Conservation (phyloP, 805 yeast genomes). For the Ogataea nitratoaversa region DNA sequence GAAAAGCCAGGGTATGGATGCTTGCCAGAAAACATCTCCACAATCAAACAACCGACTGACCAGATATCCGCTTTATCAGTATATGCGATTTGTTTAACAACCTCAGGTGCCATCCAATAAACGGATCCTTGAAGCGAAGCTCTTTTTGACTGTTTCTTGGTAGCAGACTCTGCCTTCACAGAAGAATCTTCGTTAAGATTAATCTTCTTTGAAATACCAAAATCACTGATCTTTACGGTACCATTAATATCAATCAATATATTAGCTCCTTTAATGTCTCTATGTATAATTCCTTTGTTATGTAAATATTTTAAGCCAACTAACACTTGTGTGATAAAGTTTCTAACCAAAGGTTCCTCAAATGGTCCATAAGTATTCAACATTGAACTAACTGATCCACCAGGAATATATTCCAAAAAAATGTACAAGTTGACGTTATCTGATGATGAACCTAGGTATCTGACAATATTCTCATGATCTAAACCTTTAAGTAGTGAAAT, state of each 20-base stretch:
- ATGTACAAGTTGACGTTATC: slow-evolving; percentile 73
- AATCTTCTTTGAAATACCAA: slow-evolving; percentile 61
- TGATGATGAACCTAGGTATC: slow-evolving; percentile 83
- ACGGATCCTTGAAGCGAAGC: slow-evolving; percentile 92
- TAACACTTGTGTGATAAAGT: slow-evolving; percentile 50
- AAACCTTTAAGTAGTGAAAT: slow-evolving; percentile 71
- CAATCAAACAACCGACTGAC: slow-evolving; percentile 92
- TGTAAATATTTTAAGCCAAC: slow-evolving; percentile 55
- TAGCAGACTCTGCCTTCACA: slow-evolving; percentile 34
- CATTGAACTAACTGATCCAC: slow-evolving; percentile 50
- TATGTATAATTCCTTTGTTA: slow-evolving; percentile 53
- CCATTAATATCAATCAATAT: slow-evolving; percentile 56
- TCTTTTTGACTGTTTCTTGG: slow-evolving; percentile 47
- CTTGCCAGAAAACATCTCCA: slow-evolving; percentile 93
- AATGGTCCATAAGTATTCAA: slow-evolving; percentile 55
- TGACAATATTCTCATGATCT: slow-evolving; percentile 88
- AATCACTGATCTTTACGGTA: slow-evolving; percentile 60
- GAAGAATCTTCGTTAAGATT: slow-evolving; percentile 11
- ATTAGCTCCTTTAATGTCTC: slow-evolving; percentile 66
- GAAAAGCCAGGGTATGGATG: slow-evolving; percentile 95
- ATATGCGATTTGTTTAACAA: slow-evolving; percentile 86
- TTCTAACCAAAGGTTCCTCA: slow-evolving; percentile 55
- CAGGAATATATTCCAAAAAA: slow-evolving; percentile 52
- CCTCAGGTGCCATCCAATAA: slow-evolving; percentile 99
- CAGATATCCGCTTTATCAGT: slow-evolving; percentile 94